These are phyloP conservation scores for Paracoccidioides brasiliensis DNA, from an alignment of 2,329 filamentous ascomycete species.

Conservation along the genomic window DNA sequence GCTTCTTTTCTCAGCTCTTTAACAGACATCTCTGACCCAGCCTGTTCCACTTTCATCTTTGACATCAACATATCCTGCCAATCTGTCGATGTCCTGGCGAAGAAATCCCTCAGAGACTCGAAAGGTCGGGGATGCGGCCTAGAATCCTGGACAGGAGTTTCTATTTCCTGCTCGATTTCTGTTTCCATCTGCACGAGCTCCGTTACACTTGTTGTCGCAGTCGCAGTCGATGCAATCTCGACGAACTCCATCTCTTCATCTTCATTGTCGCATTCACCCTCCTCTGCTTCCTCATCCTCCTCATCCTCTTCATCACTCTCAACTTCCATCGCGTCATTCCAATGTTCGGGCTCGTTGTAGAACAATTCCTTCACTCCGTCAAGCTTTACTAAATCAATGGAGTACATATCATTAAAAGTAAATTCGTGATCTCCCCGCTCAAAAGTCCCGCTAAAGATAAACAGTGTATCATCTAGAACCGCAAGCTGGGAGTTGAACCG, in stretches of 20 bases:
- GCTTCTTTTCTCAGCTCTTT: conserved; percentile 91
- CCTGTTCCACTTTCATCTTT: conserved; percentile 54
- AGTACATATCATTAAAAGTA: conserved; percentile 90
- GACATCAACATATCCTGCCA: conserved; percentile 85
- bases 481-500: conserved; percentile 85
- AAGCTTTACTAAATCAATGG: conserved; percentile 84
- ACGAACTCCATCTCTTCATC: conserved; percentile 32
- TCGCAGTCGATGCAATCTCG: conserved; percentile 23
- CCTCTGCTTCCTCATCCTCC: conserved; percentile 31
- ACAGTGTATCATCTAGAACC: conserved; percentile 83
- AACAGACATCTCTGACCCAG: conserved; percentile 45
- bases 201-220: conserved; percentile 24
- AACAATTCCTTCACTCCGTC: conserved; percentile 91
- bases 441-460: conserved; percentile 89
- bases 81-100: conserved; percentile 68
- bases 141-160: conserved; percentile 51
- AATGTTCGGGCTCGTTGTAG: conserved; percentile 71
- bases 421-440: conserved; percentile 92
- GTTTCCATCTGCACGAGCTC: conserved; percentile 19
- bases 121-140: conserved; percentile 71
- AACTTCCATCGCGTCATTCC: conserved; percentile 52
- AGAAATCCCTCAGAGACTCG: conserved; percentile 84
- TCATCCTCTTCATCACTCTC: conserved; percentile 46
- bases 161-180: conserved; percentile 26
- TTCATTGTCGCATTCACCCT: conserved; percentile 30